A percentile compares a stretch with the other conserved stretches of the same genome.
Evolutionary conservation across 257 asterid genomes (phyloP).

Genomic region (Primulina huaijiensis): DNA sequence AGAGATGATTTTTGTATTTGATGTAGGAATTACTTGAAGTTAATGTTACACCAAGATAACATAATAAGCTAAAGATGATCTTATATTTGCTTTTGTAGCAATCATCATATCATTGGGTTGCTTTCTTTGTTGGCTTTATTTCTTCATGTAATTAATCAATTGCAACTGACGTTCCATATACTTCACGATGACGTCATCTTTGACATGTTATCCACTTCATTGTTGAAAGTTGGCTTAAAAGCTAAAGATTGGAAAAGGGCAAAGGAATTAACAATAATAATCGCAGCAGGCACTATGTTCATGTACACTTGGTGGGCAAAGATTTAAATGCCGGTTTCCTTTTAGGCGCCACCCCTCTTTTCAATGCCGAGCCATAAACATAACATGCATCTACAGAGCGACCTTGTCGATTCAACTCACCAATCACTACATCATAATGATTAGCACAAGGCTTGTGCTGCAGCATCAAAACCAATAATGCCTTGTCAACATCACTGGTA

Average conservation of each 20-base stretch:
- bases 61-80: too few relatives aligned
- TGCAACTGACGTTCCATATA: too few relatives aligned
- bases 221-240: not conserved
- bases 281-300: not conserved
- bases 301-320: not conserved
- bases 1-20: too few relatives aligned
- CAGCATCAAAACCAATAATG: slow-evolving; percentile 31
- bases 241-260: not conserved
- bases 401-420: slow-evolving; percentile 43
- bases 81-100: too few relatives aligned
- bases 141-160: too few relatives aligned
- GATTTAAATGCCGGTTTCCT: not conserved
- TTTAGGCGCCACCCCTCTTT: slow-evolving; percentile 39
- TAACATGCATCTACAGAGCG: slow-evolving; percentile 36
- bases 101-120: too few relatives aligned
- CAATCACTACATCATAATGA: slow-evolving; percentile 42
- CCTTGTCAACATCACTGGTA: slow-evolving; percentile 43
- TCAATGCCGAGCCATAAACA: slow-evolving; percentile 32
- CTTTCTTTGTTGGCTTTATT: too few relatives aligned
- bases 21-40: too few relatives aligned
- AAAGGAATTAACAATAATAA: not conserved
- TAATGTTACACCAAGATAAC: too few relatives aligned
- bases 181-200: not conserved
- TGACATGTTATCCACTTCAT: not conserved
- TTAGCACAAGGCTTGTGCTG: slow-evolving; percentile 36